phyloP scores from a whole-genome alignment of 805 yeast species.

The Cyberlindnera bimundalis region DNA sequence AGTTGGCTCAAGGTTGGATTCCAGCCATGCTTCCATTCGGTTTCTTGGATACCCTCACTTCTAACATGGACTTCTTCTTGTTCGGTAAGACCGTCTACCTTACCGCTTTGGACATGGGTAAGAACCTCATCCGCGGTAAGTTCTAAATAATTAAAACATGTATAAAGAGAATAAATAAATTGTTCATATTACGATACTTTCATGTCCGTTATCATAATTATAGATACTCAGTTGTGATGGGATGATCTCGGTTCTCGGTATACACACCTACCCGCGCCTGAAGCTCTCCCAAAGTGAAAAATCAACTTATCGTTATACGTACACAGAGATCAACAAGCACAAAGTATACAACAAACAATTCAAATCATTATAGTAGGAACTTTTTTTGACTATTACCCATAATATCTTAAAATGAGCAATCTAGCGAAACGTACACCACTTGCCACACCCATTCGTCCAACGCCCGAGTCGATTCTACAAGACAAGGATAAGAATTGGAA shows the following conservation, averaged over 20 bases:
- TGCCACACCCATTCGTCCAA: constrained; percentile 12
- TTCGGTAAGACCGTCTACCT: constrained; percentile 64
- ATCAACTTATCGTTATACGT: too few species aligned
- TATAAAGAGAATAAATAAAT: too few species aligned
- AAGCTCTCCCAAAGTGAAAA: too few species aligned
- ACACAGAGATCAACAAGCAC: neutral
- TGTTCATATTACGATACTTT: too few species aligned
- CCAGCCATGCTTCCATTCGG: constrained; percentile 98
- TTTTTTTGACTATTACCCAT: too few species aligned
- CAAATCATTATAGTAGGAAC: too few species aligned
- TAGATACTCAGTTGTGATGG: too few species aligned
- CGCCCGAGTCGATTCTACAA: constrained; percentile 10
- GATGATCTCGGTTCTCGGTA: too few species aligned
- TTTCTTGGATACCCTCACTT: constrained; percentile 69
- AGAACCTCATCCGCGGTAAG: constrained; percentile 67
- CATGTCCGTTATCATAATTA: too few species aligned
- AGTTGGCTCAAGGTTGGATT: constrained; percentile 97
- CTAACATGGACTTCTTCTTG: constrained; percentile 77
- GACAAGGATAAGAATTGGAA: constrained; percentile 15
- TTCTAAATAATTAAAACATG: too few species aligned
- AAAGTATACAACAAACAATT: too few species aligned
- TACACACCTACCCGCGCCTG: too few species aligned
- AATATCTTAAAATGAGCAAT: constrained; percentile 5
- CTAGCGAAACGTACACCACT: constrained; percentile 10
- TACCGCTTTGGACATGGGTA: constrained; percentile 77